Percentiles rank a stretch among this genome's conserved stretches.
These are phyloP conservation scores for Fusarium sp. DNA, from an alignment of 2,329 filamentous ascomycete genomes.

Conservation along the genomic window DNA sequence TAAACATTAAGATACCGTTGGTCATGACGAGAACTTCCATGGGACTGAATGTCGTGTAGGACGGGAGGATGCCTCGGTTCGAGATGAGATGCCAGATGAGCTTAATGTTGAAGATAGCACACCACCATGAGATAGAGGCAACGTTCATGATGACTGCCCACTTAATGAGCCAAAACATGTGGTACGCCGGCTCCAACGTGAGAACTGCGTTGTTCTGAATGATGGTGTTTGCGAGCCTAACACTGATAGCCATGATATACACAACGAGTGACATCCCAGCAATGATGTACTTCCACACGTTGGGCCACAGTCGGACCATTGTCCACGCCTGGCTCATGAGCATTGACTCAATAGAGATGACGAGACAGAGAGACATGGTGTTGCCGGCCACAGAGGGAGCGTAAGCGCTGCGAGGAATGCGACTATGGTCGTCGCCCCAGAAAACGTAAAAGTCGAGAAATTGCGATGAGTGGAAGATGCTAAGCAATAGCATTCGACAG, in stretches of 20 bases:
- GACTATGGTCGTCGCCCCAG: conserved; percentile 65
- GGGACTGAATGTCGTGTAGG: conserved; percentile 56
- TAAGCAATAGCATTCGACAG: conserved; percentile 67
- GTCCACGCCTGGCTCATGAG: conserved; percentile 65
- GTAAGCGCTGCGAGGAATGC: conserved; percentile 56
- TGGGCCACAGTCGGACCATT: conserved; percentile 62
- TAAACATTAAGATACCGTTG: conserved; percentile 66
- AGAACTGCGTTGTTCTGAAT: conserved; percentile 52
- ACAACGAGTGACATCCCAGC: conserved; percentile 51
- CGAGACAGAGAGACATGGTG: conserved; percentile 57
- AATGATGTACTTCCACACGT: conserved; percentile 48
- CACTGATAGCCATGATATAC: conserved; percentile 48
- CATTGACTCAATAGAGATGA: conserved; percentile 58
- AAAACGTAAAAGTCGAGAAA: conserved; percentile 71
- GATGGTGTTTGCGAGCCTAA: conserved; percentile 50
- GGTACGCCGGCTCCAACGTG: conserved; percentile 33
- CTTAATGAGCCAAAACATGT: conserved; percentile 53
- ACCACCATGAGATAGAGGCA: conserved; percentile 63
- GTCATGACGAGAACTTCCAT: conserved; percentile 67
- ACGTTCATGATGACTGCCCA: conserved; percentile 55
- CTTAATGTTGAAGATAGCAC: conserved; percentile 65
- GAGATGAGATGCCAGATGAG: conserved; percentile 60
- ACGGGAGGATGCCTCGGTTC: conserved; percentile 60
- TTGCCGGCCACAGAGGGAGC: conserved; percentile 54
- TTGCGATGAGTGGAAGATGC: conserved; percentile 69